Evolutionary conservation across 1,139 yeast species (phyloP).

Genomic region (Yamadazyma conglobata): DNA sequence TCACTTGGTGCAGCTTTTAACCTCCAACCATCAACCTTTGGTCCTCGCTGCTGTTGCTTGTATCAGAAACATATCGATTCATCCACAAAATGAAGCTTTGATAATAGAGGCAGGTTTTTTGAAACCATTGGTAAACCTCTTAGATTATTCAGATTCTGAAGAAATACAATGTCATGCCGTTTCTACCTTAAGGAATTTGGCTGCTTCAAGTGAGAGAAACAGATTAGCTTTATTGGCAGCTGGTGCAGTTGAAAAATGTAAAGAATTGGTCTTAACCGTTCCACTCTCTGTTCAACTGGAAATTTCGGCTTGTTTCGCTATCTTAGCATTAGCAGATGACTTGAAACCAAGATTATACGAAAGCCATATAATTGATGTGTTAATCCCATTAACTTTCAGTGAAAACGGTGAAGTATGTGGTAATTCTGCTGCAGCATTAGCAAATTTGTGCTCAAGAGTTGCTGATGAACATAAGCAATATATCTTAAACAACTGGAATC

Average conservation of each 20-base stretch:
- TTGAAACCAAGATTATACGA: conserved; percentile 82
- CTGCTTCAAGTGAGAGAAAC: conserved; percentile 92
- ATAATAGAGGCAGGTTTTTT: conserved; percentile 95
- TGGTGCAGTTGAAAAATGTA: conserved; percentile 93
- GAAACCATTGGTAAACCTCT: conserved; percentile 79
- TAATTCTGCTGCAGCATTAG: conserved; percentile 96
- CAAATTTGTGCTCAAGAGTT: conserved; percentile 89
- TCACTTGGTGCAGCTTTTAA: conserved; percentile 80
- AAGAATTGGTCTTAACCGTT: conserved; percentile 77
- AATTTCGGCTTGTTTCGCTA: conserved; percentile 96
- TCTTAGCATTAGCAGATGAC: conserved; percentile 92
- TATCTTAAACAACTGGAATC: conserved; percentile 75
- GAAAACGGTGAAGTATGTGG: conserved; percentile 96
- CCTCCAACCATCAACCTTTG: conserved; percentile 87
- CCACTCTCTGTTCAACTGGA: conserved; percentile 92
- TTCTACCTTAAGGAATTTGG: conserved; percentile 89
- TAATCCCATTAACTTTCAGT: conserved; percentile 86
- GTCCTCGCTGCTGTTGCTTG: conserved; percentile 97
- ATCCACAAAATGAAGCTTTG: conserved; percentile 91
- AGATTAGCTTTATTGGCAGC: conserved; percentile 90
- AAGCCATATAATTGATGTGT: conserved; percentile 80
- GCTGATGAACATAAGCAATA: conserved; percentile 67
- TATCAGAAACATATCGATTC: conserved; percentile 92
- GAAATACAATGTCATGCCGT: conserved; percentile 98
- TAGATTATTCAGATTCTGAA: conserved; percentile 84